Conservation (phyloP, 495 filamentous ascomycete species). For the Podospora pseudopauciseta region DNA sequence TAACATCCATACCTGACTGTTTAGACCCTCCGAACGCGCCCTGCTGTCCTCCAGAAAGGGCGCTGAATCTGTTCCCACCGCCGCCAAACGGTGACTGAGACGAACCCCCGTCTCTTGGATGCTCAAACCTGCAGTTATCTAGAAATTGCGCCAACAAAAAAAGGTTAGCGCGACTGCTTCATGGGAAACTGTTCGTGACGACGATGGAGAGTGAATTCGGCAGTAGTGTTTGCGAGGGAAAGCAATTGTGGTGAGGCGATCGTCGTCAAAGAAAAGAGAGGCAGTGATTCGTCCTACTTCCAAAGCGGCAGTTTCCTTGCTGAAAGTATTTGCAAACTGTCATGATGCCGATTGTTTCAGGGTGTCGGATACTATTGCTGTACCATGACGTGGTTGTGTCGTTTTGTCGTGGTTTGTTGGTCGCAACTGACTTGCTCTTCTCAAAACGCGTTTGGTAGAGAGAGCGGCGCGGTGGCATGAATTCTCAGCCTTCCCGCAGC, state of each 20-base stretch:
- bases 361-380: not conserved
- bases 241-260: not conserved
- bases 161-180: not conserved
- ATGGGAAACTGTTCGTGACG: not conserved
- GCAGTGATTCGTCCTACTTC: conserved; percentile 42
- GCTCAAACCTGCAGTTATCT: conserved; percentile 48
- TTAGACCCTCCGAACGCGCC: not conserved
- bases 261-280: conserved; percentile 4
- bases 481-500: conserved; percentile 6
- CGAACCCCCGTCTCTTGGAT: conserved; percentile 24
- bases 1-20: not conserved
- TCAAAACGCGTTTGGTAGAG: not conserved
- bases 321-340: conserved; percentile 67
- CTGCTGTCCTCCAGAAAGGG: not conserved
- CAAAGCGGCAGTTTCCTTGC: conserved; percentile 69
- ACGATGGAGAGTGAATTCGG: not conserved
- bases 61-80: conserved; percentile 30
- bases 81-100: conserved; percentile 10
- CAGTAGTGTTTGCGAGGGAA: not conserved
- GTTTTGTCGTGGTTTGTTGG: not conserved
- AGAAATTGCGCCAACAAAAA: not conserved
- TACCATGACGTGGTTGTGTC: not conserved
- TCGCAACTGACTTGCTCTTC: not conserved
- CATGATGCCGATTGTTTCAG: conserved; percentile 39
- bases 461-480: conserved; percentile 4